Conservation (phyloP, 345 rosid genomes). For the Eucalyptus polybractea region DNA sequence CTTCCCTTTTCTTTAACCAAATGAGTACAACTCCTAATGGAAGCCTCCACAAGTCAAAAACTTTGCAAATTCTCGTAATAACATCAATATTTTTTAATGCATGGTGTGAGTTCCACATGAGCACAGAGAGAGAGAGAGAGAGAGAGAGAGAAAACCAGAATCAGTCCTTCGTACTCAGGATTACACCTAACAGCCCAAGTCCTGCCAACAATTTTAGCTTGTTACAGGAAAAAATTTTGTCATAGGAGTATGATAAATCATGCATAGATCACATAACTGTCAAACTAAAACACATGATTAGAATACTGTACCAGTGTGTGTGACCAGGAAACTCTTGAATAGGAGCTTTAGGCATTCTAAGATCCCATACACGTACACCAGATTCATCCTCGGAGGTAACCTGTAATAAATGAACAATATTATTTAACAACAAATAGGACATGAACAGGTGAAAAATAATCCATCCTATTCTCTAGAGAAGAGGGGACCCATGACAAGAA, state of each 20-base stretch:
- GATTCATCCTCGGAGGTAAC: constrained; percentile 75
- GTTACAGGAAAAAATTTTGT: not conserved
- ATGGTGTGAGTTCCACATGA: not conserved
- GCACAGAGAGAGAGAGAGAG: not conserved
- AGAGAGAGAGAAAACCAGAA: constrained; percentile 42
- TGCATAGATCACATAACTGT: not conserved
- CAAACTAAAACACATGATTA: not conserved
- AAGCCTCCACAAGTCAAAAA: not conserved
- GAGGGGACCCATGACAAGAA: not conserved
- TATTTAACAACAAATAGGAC: not conserved
- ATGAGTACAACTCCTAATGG: not conserved
- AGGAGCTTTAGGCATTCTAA: constrained; percentile 54
- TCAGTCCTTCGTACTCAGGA: constrained; percentile 68
- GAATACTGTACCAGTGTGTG: constrained; percentile 53
- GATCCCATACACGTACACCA: constrained; percentile 73
- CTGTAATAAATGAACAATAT: constrained; percentile 10
- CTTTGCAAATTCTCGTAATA: not conserved
- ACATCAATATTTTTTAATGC: not conserved
- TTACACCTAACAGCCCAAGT: constrained; percentile 83
- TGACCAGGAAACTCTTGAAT: constrained; percentile 75
- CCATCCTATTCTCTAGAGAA: not conserved
- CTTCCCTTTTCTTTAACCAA: not conserved
- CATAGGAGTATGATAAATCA: not conserved
- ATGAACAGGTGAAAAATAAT: not conserved
- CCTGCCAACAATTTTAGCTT: constrained; percentile 36